Percentiles rank a stretch among this genome's conserved stretches.
phyloP scores from a whole-genome alignment of 169 alveolate species.

The Plasmodium billcollinsi region DNA sequence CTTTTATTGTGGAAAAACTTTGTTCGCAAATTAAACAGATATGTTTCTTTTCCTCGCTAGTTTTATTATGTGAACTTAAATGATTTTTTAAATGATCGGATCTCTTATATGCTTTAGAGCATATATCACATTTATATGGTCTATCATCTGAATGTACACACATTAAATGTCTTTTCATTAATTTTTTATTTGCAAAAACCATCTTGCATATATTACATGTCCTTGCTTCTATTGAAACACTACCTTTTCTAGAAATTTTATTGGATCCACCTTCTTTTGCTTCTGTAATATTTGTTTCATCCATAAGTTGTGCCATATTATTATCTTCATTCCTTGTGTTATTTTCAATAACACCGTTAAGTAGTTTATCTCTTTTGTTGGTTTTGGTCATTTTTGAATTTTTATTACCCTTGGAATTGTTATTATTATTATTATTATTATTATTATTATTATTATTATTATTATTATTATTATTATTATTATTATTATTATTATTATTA shows the following conservation, averaged over 20 bases:
- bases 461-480: no score
- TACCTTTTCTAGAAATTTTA: constrained; percentile 7
- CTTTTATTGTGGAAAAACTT: constrained; percentile 34
- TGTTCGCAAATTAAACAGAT: constrained; percentile 41
- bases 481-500: no score
- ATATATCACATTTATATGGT: constrained; percentile 76
- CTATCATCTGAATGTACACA: constrained; percentile 68
- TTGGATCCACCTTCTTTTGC: background rate
- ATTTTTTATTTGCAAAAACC: constrained; percentile 71
- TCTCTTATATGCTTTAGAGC: constrained; percentile 77
- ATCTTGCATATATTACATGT: constrained; percentile 60
- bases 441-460: no score
- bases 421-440: no score
- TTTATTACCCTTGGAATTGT: no score
- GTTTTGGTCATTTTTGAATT: background rate
- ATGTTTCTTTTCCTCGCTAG: constrained; percentile 32
- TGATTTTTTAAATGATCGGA: constrained; percentile 85
- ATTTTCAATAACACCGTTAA: background rate
- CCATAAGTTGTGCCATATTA: background rate
- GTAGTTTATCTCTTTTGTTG: background rate
- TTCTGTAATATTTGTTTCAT: background rate
- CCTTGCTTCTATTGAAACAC: constrained; percentile 34
- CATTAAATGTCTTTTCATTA: constrained; percentile 73
- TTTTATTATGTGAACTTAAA: constrained; percentile 66
- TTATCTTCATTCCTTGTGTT: background rate